Conservation (phyloP, 2,329 filamentous ascomycete species). For the Parafenestella ontariensis region DNA sequence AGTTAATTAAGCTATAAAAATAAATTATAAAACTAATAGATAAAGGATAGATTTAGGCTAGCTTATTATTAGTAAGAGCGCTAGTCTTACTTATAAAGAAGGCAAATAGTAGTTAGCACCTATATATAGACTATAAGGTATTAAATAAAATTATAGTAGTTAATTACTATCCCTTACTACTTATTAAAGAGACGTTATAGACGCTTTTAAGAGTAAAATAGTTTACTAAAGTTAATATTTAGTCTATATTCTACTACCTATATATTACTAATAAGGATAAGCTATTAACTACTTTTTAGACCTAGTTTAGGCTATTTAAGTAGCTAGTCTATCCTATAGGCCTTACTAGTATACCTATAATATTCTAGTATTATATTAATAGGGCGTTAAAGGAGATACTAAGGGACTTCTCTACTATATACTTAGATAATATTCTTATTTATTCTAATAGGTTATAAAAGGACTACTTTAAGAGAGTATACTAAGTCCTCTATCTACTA, state of each 20-base stretch:
- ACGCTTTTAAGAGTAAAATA: background rate
- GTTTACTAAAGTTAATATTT: constrained; percentile 7
- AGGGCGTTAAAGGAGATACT: no score
- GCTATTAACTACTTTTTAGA: constrained; percentile 3
- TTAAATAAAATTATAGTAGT: constrained; percentile 1
- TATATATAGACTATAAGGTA: constrained; percentile 4
- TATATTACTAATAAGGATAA: background rate
- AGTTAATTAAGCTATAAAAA: background rate
- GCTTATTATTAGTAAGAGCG: background rate
- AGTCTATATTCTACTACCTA: background rate
- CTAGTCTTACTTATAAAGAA: background rate
- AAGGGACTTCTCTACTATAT: no score
- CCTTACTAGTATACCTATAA: no score
- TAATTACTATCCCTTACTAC: background rate
- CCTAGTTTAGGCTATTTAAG: background rate
- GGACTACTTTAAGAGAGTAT: no score
- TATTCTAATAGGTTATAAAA: no score
- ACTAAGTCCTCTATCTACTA: no score
- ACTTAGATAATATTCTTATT: no score
- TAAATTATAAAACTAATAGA: background rate
- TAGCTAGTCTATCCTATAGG: no score
- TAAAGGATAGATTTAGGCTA: constrained; percentile 1
- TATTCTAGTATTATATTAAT: no score
- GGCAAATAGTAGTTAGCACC: background rate
- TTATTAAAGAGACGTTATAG: constrained; percentile 3